phyloP scores from a whole-genome alignment of 1,284 basidiomycete genomes.

The Tilletia walkeri region DNA sequence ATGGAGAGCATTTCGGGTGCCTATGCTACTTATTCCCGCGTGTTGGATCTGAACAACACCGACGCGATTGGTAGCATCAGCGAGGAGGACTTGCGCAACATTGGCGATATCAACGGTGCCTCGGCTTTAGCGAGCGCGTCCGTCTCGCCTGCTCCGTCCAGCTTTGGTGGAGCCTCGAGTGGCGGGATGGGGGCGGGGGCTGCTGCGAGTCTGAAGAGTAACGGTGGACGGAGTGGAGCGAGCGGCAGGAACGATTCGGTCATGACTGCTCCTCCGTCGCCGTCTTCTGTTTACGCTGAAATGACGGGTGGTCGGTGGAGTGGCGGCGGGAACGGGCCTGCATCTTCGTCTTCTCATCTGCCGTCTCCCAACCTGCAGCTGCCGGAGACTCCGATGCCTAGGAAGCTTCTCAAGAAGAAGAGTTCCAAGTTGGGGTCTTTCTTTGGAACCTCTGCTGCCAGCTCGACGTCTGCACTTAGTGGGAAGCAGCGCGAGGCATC shows the following conservation, averaged over 20 bases:
- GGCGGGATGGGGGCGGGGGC: too few relatives aligned
- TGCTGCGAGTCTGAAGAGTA: too few relatives aligned
- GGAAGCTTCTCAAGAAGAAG: not conserved
- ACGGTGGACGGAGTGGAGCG: too few relatives aligned
- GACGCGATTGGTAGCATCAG: not conserved
- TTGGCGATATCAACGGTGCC: not conserved
- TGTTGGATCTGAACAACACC: constrained; percentile 5
- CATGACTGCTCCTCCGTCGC: too few relatives aligned
- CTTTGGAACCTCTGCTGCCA: not conserved
- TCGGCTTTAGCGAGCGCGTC: not conserved
- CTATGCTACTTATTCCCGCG: constrained; percentile 14
- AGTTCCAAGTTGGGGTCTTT: constrained; percentile 3
- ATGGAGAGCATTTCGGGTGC: not conserved
- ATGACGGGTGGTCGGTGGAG: not conserved
- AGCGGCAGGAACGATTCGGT: too few relatives aligned
- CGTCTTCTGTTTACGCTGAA: too few relatives aligned
- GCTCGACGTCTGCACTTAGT: not conserved
- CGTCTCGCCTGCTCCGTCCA: too few relatives aligned
- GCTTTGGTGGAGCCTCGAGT: too few relatives aligned
- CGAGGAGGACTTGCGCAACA: not conserved
- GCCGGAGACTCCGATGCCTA: not conserved
- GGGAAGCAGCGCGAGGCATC: not conserved
- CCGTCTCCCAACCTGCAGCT: not conserved
- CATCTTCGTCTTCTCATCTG: not conserved
- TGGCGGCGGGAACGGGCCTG: not conserved